phyloP scores from a whole-genome alignment of 495 filamentous ascomycete species.

The Cairneyella variabilis region DNA sequence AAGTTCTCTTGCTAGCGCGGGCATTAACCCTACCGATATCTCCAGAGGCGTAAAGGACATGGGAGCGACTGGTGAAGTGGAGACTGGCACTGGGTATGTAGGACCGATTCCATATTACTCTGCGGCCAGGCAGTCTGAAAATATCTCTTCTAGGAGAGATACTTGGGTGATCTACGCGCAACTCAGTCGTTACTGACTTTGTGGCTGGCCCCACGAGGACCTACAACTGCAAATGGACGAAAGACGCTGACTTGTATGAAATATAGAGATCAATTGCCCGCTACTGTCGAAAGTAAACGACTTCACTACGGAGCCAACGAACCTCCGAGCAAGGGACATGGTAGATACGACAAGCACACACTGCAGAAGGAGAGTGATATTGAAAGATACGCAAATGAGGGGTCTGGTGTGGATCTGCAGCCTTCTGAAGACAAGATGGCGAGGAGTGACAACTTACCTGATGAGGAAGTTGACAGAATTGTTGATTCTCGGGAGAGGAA shows the following conservation, averaged over 20 bases:
- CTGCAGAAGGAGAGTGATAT: constrained; percentile 37
- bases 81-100: constrained; percentile 44
- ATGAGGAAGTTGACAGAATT: constrained; percentile 12
- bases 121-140: too few species aligned
- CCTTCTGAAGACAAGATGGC: constrained; percentile 4
- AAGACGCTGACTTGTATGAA: too few species aligned
- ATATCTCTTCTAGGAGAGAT: too few species aligned
- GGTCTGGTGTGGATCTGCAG: constrained; percentile 26
- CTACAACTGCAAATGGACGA: too few species aligned
- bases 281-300: constrained; percentile 43
- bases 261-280: constrained; percentile 36
- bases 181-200: too few species aligned
- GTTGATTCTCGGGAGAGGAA: constrained; percentile 7
- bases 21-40: constrained; percentile 49
- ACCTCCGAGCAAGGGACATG: constrained; percentile 32
- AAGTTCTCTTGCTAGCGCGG: constrained; percentile 42
- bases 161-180: too few species aligned
- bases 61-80: constrained; percentile 43
- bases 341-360: constrained; percentile 40
- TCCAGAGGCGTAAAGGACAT: constrained; percentile 37
- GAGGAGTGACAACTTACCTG: constrained; percentile 3
- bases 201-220: too few species aligned
- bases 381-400: constrained; percentile 34
- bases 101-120: too few species aligned
- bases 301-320: constrained; percentile 35